phyloP scores from a whole-genome alignment of 2,329 filamentous ascomycete species.

The Clarireedia hainanense region DNA sequence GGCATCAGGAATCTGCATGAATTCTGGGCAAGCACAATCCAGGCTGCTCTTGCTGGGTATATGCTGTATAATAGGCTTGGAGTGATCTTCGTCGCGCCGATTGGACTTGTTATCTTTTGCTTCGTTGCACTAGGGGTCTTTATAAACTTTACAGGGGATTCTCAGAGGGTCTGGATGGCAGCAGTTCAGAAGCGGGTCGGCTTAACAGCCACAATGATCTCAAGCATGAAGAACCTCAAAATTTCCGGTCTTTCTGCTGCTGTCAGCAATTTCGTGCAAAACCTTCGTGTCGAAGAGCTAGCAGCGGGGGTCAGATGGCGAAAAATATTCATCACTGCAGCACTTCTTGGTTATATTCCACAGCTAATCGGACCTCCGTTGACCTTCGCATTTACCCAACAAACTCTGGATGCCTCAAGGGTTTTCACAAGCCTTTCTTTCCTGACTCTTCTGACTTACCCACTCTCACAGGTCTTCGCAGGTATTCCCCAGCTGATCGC shows the following conservation, averaged over 20 bases:
- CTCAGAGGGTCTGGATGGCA: slow-evolving; percentile 16
- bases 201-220: slow-evolving; percentile 26
- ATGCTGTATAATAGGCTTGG: slow-evolving; percentile 25
- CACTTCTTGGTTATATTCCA: slow-evolving; percentile 14
- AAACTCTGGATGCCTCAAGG: slow-evolving; percentile 11
- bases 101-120: slow-evolving; percentile 34
- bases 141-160: slow-evolving; percentile 11
- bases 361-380: slow-evolving; percentile 12
- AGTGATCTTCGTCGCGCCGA: slow-evolving; percentile 31
- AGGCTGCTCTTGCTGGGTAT: slow-evolving; percentile 30
- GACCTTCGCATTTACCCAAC: slow-evolving; percentile 15
- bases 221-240: slow-evolving; percentile 34
- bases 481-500: slow-evolving; percentile 14
- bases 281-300: slow-evolving; percentile 31
- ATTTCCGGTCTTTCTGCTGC: slow-evolving; percentile 31
- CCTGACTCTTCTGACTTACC: slow-evolving; percentile 17
- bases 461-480: slow-evolving; percentile 17
- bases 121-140: slow-evolving; percentile 18
- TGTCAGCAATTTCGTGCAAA: slow-evolving; percentile 29
- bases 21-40: slow-evolving; percentile 15
- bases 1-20: background rate
- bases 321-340: slow-evolving; percentile 9
- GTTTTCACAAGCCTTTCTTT: slow-evolving; percentile 18
- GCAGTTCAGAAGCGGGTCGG: slow-evolving; percentile 11
- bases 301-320: slow-evolving; percentile 23